Conservation (phyloP, 2,329 filamentous ascomycete genomes). For the Iodosphaeria phyllophila region DNA sequence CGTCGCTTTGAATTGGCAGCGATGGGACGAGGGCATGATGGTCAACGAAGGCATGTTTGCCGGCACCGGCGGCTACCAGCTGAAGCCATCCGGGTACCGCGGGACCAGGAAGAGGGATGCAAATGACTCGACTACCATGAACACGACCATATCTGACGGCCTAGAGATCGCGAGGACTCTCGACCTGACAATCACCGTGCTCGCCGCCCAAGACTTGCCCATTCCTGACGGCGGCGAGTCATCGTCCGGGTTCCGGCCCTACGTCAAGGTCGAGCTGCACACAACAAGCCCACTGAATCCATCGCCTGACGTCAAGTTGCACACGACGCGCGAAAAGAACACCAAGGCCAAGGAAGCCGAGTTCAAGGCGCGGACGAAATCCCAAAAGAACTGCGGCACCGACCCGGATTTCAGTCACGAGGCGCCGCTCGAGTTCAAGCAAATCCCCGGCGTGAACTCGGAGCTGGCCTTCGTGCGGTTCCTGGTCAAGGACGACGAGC, state of each 20-base stretch:
- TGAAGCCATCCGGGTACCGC: conserved; percentile 53
- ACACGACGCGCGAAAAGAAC: conserved; percentile 24
- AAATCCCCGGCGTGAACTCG: conserved; percentile 38
- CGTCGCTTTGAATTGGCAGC: conserved; percentile 88
- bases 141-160: conserved; percentile 1
- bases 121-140: conserved; percentile 4
- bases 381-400: conserved; percentile 33
- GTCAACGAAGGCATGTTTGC: conserved; percentile 85
- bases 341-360: conserved; percentile 36
- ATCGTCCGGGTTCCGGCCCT: conserved; percentile 48
- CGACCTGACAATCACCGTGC: conserved; percentile 52
- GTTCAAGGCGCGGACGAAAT: conserved; percentile 40
- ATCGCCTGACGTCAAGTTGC: conserved; percentile 24
- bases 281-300: too few species aligned
- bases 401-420: conserved; percentile 45
- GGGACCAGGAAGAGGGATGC: conserved; percentile 14
- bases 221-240: conserved; percentile 35
- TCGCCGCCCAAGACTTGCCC: conserved; percentile 60
- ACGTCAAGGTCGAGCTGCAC: conserved; percentile 71
- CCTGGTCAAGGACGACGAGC: conserved; percentile 75
- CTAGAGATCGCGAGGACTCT: conserved; percentile 27
- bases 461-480: conserved; percentile 61
- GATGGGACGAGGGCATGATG: conserved; percentile 86
- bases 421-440: conserved; percentile 36
- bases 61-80: conserved; percentile 64